Base-by-base conservation (phyloP, 1,284 basidiomycete genomes). In the Ganoderma lucidum region DNA sequence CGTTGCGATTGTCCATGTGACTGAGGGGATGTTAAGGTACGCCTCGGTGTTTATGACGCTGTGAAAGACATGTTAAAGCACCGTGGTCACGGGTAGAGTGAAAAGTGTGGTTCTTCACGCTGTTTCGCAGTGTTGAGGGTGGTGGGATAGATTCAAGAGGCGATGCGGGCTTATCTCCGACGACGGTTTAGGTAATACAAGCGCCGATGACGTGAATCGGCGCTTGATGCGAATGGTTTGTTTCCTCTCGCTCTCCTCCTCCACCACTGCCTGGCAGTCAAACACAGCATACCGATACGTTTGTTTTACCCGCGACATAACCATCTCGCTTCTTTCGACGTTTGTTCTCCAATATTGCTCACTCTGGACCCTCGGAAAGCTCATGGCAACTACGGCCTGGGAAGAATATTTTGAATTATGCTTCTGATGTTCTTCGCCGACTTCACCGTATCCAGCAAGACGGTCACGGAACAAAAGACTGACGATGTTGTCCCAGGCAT, bases 381-480 rank as follows among this genome's bases (percentile, higher is more conserved):
- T 56, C 32, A 19, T 30, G 53, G 15, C 30, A 56, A 32, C 32
- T 56, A 14, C 53, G 30, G 53, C 53, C 53, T 30, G 53, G 32
- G 53, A 30, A 56, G 17, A 30, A 56, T 32, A 17, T 35, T 35
- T 35, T 56, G 53, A 56, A 30, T 35, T 56, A 19, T 15, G 53
- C 53, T 56, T 56, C 53, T 56, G 53, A 56, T 56, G 17, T 56
- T 56, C 53, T 35, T 56, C 53, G 17, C 53, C 53, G 53, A 56
- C 53, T 35, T 56, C 53, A 56, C 53, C 53, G 53, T 32, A 56
- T 56, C 53, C 30, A 56, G 28, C 53, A 35, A 35, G 14, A 12
- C 30, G 32, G 53, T 32, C 53, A 56, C 32, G 53, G 53, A 32
- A 30, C 30, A 56, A 56, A 19, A 19, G 15, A 17, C 45, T 12